Base-by-base conservation (phyloP, 2,329 filamentous ascomycete species). In the Metarhizium album region DNA sequence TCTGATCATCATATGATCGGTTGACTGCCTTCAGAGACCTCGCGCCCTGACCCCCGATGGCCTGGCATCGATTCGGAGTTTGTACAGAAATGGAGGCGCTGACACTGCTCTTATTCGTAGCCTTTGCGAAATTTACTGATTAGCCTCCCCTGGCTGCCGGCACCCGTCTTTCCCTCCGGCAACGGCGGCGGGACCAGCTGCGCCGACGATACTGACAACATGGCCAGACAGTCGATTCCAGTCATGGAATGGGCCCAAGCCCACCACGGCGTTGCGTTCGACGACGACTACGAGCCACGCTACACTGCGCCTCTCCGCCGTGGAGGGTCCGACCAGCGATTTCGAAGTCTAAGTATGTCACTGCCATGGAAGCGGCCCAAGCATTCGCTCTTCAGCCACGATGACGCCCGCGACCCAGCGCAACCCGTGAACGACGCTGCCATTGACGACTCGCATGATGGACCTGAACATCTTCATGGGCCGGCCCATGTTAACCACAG, bases 291-390 rank as follows among this genome's bases (percentile, higher is more conserved):
- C 40, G 52, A 53, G 14, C 49, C 49, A 18, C 31, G 42, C 24
- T 46, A 46, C 22, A 42, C 27, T 4, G 48, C 49, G 27, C 42
- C 35, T 18, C 3, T 43, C 18, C 35, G 20, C 24, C 46, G 49
- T 16, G 42, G 43, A 24, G 31, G 57, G 16, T 55, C 62, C 45
- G 63, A 67, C n/a, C 67, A 65, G 53, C 71, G 71, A 22, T 64
- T 69, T 38, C 70, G 74, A 48, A 76, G 74, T 62, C 64, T 74
- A 59, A 79, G 74, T 61, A 64, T 74, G 46, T 75, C 74, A 6
- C 59, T 77, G 14, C 67, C 72, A 6, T 76, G 74, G 73, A 71
- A 71, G 45, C 72, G 70, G 42, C 70, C 72, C 27, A 77, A 74
- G 60, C 71, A 72, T 1, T 60, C 68, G 22, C 53, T 69, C 8